These are phyloP conservation scores for Sequoia sempervirens DNA, from an alignment of 75 land plant species.

Conservation along the genomic window DNA sequence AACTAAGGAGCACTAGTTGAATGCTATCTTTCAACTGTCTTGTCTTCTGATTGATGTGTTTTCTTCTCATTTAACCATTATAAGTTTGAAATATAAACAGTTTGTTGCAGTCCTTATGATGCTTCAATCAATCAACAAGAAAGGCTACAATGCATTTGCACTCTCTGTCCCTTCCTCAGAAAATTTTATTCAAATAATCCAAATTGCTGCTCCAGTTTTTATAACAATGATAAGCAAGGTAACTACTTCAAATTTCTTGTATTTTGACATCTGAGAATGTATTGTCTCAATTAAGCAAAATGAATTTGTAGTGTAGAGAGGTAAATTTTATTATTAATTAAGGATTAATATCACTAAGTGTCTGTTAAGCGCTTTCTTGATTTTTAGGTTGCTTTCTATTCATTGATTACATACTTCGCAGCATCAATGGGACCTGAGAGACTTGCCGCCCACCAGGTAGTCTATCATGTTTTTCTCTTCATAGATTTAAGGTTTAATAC, in stretches of 20 bases:
- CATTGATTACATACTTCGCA: slow-evolving; percentile 67
- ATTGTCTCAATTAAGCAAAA: neutral
- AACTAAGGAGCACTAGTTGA: neutral
- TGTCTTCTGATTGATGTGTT: neutral
- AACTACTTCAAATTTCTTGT: neutral
- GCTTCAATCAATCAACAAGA: slow-evolving; percentile 51
- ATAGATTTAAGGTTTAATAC: neutral
- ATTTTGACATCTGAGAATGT: neutral
- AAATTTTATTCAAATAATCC: slow-evolving; percentile 63
- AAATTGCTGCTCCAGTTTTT: slow-evolving; percentile 81
- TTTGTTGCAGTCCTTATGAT: slow-evolving; percentile 81
- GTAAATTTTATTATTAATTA: neutral
- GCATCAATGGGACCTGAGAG: slow-evolving; percentile 76
- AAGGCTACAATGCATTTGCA: slow-evolving; percentile 62
- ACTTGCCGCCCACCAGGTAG: slow-evolving; percentile 92
- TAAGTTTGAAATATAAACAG: slow-evolving; percentile 19
- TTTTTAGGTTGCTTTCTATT: slow-evolving; percentile 74
- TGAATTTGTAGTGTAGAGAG: neutral
- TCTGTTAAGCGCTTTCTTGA: neutral
- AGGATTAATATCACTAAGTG: neutral
- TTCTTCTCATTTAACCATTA: neutral
- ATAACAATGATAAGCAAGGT: slow-evolving; percentile 88
- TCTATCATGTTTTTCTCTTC: neutral
- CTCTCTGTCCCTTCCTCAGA: slow-evolving; percentile 52
- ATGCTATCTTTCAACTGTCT: neutral